phyloP scores from a whole-genome alignment of 148 eudicot species.

The Silene latifolia region DNA sequence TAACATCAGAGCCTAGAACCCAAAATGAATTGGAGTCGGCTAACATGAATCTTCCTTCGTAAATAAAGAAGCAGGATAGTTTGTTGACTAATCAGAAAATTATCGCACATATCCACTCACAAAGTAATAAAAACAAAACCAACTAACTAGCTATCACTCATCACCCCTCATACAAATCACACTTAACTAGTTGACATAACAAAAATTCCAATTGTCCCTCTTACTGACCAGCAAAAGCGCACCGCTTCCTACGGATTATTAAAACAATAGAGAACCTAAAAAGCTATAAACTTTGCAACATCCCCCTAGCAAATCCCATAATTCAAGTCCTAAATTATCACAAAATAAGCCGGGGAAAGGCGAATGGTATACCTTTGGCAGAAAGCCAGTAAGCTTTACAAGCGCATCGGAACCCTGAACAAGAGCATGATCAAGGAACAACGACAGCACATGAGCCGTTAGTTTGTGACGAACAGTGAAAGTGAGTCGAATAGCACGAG shows the following conservation, averaged over 20 bases:
- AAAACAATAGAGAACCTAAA: background rate
- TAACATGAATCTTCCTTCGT: background rate
- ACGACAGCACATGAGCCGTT: constrained; percentile 46
- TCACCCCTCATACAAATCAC: background rate
- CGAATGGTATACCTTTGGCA: constrained; percentile 57
- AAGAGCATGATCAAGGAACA: constrained; percentile 59
- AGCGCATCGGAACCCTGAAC: constrained; percentile 71
- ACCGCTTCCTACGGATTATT: constrained; percentile 4
- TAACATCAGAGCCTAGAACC: background rate
- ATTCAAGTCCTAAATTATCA: background rate
- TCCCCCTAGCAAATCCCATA: background rate
- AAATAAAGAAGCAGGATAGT: background rate
- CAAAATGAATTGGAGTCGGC: background rate
- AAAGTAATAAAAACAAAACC: background rate
- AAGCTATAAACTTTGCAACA: background rate
- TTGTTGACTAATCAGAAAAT: background rate
- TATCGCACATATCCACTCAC: background rate
- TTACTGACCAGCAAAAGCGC: background rate
- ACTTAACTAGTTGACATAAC: background rate
- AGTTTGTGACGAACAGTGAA: constrained; percentile 63
- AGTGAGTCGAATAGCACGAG: constrained; percentile 70
- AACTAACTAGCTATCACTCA: background rate
- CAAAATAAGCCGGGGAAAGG: background rate
- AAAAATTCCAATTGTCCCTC: background rate
- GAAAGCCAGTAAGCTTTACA: constrained; percentile 49